These are phyloP conservation scores for Xylaria digitata DNA, from an alignment of 2,329 filamentous ascomycete species.

Conservation along the genomic window DNA sequence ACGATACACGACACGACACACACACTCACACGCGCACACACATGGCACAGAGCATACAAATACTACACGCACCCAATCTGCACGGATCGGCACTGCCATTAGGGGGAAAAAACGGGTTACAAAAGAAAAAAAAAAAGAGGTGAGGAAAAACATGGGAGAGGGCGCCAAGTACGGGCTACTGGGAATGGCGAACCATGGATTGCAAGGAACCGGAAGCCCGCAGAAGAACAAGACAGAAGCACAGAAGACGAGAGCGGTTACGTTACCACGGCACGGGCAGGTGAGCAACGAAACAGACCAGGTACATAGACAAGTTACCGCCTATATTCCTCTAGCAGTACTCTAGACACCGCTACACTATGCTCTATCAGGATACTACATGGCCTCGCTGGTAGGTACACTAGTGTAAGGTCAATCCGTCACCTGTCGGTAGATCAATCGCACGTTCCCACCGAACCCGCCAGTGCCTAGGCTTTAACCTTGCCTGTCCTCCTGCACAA, in stretches of 20 bases:
- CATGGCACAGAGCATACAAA: not conserved
- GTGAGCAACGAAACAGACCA: slow-evolving; percentile 1
- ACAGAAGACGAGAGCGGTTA: slow-evolving; percentile 10
- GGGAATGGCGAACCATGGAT: slow-evolving; percentile 31
- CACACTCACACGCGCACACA: not conserved
- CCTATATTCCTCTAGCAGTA: not conserved
- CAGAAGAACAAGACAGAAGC: slow-evolving; percentile 32
- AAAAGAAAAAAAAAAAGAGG: slow-evolving; percentile 11
- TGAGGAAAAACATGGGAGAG: slow-evolving; percentile 15
- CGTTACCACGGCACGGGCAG: slow-evolving; percentile 14
- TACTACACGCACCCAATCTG: not conserved
- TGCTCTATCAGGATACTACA: no score
- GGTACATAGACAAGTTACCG: not conserved
- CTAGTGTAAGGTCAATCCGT: slow-evolving; percentile 18
- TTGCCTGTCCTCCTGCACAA: not conserved
- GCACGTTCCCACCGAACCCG: slow-evolving; percentile 14
- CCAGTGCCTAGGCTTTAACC: not conserved
- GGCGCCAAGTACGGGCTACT: slow-evolving; percentile 28
- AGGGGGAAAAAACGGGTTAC: slow-evolving; percentile 5
- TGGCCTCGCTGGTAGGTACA: no score
- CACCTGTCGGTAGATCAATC: slow-evolving; percentile 29
- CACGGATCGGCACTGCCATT: slow-evolving; percentile 18
- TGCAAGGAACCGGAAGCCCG: slow-evolving; percentile 9
- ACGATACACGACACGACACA: not conserved
- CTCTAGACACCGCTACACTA: not conserved